phyloP scores from a whole-genome alignment of 2,329 filamentous ascomycete genomes.

The Alternaria arborescens region DNA sequence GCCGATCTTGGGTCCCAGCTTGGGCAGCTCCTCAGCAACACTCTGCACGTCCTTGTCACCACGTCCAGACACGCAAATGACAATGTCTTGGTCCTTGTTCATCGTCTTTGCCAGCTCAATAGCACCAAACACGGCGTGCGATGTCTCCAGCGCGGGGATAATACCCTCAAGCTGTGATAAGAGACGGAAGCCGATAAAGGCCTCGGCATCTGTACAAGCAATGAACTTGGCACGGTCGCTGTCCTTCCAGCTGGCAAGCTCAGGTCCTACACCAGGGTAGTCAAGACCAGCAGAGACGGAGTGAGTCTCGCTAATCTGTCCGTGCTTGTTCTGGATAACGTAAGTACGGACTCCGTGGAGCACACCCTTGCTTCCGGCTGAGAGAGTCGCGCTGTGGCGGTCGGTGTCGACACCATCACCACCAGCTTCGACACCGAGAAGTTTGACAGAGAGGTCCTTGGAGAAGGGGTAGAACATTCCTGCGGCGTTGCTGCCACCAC shows the following conservation, averaged over 20 bases:
- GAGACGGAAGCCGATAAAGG: conserved; percentile 84
- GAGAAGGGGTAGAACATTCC: conserved; percentile 99
- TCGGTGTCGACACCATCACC: conserved; percentile 89
- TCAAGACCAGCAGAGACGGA: conserved; percentile 96
- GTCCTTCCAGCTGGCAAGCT: conserved; percentile 94
- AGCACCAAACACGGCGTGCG: conserved; percentile 90
- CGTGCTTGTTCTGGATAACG: conserved; percentile 89
- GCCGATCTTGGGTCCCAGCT: conserved; percentile 85
- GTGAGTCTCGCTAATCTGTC: conserved; percentile 94
- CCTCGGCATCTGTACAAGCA: conserved; percentile 89
- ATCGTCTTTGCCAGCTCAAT: conserved; percentile 92
- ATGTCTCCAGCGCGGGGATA: conserved; percentile 92
- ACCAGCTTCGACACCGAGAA: conserved; percentile 93
- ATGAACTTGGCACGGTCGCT: conserved; percentile 85
- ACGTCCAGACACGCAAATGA: conserved; percentile 91
- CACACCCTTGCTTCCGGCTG: conserved; percentile 87
- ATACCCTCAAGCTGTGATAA: conserved; percentile 92
- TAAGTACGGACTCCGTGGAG: conserved; percentile 97
- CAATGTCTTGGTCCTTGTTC: conserved; percentile 85
- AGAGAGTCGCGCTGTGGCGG: conserved; percentile 87
- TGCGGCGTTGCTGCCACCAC: conserved; percentile 91
- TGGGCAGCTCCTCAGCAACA: conserved; percentile 92
- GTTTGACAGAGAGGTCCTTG: conserved; percentile 82
- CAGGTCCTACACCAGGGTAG: conserved; percentile 95
- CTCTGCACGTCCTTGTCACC: conserved; percentile 99